These are phyloP conservation scores for Apiotrichum domesticum DNA, from an alignment of 1,284 basidiomycete species.

Conservation along the genomic window DNA sequence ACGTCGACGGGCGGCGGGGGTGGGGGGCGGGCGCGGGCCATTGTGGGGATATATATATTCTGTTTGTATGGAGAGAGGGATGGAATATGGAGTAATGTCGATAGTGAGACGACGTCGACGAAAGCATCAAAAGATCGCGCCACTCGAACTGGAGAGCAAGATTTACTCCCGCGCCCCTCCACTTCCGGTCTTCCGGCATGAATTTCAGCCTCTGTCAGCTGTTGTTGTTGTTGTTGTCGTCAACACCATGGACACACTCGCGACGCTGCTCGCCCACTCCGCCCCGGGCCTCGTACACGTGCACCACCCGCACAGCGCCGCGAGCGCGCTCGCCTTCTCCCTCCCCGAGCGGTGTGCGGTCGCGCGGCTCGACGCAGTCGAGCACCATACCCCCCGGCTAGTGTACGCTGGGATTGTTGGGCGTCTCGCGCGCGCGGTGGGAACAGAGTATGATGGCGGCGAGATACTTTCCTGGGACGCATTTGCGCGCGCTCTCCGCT, in stretches of 20 bases:
- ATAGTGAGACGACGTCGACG: not conserved
- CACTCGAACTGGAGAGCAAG: no score
- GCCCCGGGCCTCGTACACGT: constrained; percentile 66
- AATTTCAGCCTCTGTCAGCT: no score
- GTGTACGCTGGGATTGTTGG: constrained; percentile 60
- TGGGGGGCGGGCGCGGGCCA: constrained; percentile 22
- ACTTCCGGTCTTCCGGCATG: no score
- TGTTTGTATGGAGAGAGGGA: not conserved
- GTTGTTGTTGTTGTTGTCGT: not conserved
- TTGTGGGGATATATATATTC: constrained; percentile 8
- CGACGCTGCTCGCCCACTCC: constrained; percentile 51
- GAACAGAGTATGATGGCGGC: constrained; percentile 2
- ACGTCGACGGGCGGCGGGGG: constrained; percentile 17
- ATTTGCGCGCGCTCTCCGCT: constrained; percentile 59
- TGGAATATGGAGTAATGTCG: not conserved
- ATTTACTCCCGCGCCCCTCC: no score
- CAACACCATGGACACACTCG: constrained; percentile 38
- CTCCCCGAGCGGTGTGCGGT: constrained; percentile 43
- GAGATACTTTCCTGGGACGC: constrained; percentile 60
- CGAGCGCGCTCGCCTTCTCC: constrained; percentile 20
- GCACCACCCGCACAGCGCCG: constrained; percentile 56
- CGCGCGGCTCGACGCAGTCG: constrained; percentile 57
- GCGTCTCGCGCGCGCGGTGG: constrained; percentile 44
- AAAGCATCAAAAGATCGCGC: no score
- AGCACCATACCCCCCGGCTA: constrained; percentile 60